Evolutionary conservation across 192 early-diverging fungal genomes (phyloP), one percentile per base, ranked within the genome.

Genomic region (Chytriomyces confervae): DNA sequence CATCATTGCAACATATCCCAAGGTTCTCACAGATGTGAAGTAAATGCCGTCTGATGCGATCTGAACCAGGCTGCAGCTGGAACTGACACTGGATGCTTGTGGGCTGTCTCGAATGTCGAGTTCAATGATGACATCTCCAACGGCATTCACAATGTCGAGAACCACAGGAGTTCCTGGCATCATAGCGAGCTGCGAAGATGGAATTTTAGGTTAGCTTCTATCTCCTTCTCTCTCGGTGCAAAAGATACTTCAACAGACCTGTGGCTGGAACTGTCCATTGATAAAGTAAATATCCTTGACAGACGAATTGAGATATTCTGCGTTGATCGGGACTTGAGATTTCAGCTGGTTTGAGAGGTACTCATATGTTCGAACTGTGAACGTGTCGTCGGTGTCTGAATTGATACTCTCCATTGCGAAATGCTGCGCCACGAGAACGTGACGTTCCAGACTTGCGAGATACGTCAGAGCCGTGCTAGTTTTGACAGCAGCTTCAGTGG

Each of bases 211-310:
- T 36, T 36, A 36, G 29, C 29, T 0, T 36, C 29, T 36, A 0
- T 1, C 29, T 1, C 29, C 0, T 2, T 36, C 29, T 36, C 36
- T 36, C 36, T 36, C 36, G 2, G 2, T 1, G 36, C 36, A 36
- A 36, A 2, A 1, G 36, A 36, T 36, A 1, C 36, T 36, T 36
- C 36, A 36, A 36, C 36, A 36, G 0, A 36, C 36, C 36, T 36
- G 0, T n/a, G 63, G 63, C 27, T 65, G 63, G 5, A 65, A 65
- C 27, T 65, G 63, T 23, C 63, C 63, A 65, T 65, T 65, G 20
- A 65, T 27, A 1, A 65, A 23, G 63, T 65, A 65, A n/a, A 65
- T 7, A 27, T 65, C 63, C 29, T 65, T 16, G n/a, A 24, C 18
- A 27, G 63, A 23, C 0, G 63, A 65, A 27, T 65, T 29, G 10